Evolutionary conservation across 2,329 filamentous ascomycete genomes (phyloP).

Genomic region (Fusarium setosum): DNA sequence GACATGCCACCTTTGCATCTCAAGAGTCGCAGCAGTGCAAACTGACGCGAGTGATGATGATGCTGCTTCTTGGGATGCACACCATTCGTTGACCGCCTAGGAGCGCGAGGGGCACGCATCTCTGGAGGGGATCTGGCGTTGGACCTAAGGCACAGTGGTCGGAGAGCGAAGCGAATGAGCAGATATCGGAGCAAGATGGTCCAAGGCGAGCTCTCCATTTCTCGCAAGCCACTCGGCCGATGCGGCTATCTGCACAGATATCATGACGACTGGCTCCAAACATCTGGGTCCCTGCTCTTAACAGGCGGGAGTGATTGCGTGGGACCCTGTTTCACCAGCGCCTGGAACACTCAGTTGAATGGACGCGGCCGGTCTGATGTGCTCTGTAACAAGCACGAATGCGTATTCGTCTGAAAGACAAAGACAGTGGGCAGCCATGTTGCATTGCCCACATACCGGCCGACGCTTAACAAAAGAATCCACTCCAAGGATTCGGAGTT

Average conservation of each 20-base stretch:
- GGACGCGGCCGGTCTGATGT: constrained; percentile 4
- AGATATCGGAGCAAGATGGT: constrained; percentile 29
- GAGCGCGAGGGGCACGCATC: constrained; percentile 11
- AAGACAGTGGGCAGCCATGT: constrained; percentile 11
- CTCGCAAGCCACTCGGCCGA: constrained; percentile 25
- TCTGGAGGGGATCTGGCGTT: constrained; percentile 13
- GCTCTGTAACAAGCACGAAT: constrained; percentile 2
- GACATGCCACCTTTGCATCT: constrained; percentile 43
- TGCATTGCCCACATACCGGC: constrained; percentile 14
- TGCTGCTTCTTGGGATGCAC: constrained; percentile 1
- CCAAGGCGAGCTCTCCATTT: constrained; percentile 12
- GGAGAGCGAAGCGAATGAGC: constrained; percentile 22
- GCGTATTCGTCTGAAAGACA: constrained; percentile 12
- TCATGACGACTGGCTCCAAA: constrained; percentile 24
- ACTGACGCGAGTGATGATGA: constrained; percentile 25
- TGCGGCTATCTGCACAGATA: constrained; percentile 36
- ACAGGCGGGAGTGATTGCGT: constrained; percentile 27
- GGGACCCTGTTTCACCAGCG: constrained; percentile 39
- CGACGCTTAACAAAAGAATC: not conserved
- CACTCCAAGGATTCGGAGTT: not conserved
- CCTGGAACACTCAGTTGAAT: constrained; percentile 19
- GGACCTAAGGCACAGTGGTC: not conserved
- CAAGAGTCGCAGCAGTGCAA: constrained; percentile 14
- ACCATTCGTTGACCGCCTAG: constrained; percentile 16
- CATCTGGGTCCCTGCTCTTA: constrained; percentile 11